These are phyloP conservation scores for Malassezia furfur DNA, from an alignment of 1,284 basidiomycete species.

Conservation along the genomic window DNA sequence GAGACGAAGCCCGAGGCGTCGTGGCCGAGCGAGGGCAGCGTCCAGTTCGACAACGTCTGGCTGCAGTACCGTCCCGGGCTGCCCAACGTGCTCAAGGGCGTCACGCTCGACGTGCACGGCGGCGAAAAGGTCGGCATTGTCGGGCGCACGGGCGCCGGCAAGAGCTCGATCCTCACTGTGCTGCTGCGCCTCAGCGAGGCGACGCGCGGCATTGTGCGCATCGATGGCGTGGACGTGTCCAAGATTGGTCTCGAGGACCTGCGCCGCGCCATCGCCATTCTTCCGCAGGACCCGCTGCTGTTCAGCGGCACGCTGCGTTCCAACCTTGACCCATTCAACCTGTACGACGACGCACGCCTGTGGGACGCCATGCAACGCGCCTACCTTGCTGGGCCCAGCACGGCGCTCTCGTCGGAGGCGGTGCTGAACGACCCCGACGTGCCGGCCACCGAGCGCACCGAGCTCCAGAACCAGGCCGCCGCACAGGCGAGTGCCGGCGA, in stretches of 20 bases:
- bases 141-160: constrained; percentile 55
- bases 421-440: constrained; percentile 9
- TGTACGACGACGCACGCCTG: constrained; percentile 46
- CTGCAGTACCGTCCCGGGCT: constrained; percentile 53
- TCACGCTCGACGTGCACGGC: constrained; percentile 49
- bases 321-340: constrained; percentile 48
- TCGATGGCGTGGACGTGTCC: constrained; percentile 60
- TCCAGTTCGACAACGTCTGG: constrained; percentile 47
- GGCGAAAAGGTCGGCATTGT: constrained; percentile 56
- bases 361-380: constrained; percentile 48
- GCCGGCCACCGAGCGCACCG: background rate
- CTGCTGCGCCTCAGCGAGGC: constrained; percentile 66
- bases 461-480: background rate
- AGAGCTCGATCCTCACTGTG: constrained; percentile 62
- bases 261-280: constrained; percentile 33
- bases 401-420: constrained; percentile 16
- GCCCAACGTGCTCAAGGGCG: constrained; percentile 52
- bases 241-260: constrained; percentile 52
- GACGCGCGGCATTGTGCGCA: constrained; percentile 57
- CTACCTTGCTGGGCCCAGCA: constrained; percentile 24
- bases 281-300: constrained; percentile 47
- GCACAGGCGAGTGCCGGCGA: background rate
- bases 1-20: constrained; percentile 27
- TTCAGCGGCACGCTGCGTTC: constrained; percentile 49
- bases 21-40: constrained; percentile 46